Conservation (phyloP, 192 early-diverging fungal species). For the Rhizophagus prolifer region DNA sequence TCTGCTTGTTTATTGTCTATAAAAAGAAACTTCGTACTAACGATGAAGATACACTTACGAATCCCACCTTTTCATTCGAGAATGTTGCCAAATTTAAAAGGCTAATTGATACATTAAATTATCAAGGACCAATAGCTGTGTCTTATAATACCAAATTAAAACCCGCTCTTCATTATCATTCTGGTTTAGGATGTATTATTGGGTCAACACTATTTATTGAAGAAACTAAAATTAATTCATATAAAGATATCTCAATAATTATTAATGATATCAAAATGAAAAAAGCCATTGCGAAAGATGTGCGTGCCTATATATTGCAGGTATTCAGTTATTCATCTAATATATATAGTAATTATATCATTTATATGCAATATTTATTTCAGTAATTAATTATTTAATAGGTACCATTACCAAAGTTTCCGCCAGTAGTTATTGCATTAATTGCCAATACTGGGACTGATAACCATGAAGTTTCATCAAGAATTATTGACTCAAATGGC, state of each 20-base stretch:
- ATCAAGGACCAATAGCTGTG: not conserved
- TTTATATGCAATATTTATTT: too few relatives aligned
- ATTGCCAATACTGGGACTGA: too few relatives aligned
- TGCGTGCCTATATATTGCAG: not conserved
- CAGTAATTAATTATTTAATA: too few relatives aligned
- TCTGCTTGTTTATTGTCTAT: not conserved
- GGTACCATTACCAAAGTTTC: not conserved
- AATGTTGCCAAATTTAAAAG: not conserved
- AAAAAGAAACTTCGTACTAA: not conserved
- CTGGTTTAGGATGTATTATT: not conserved
- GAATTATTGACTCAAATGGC: not conserved
- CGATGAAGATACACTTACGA: not conserved
- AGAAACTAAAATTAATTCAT: not conserved
- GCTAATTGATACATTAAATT: not conserved
- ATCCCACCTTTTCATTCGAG: not conserved
- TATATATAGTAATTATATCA: not conserved
- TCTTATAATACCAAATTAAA: not conserved
- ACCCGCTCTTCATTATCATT: not conserved
- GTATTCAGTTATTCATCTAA: too few relatives aligned
- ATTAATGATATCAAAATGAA: not conserved
- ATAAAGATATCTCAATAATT: not conserved
- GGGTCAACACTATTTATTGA: not conserved
- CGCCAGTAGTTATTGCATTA: too few relatives aligned
- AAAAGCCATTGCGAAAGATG: not conserved
- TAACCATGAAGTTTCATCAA: not conserved